Evolutionary conservation across 2,329 filamentous ascomycete genomes (phyloP), one percentile per base, ranked within the genome.

Genomic region (Sclerotinia subarctica): DNA sequence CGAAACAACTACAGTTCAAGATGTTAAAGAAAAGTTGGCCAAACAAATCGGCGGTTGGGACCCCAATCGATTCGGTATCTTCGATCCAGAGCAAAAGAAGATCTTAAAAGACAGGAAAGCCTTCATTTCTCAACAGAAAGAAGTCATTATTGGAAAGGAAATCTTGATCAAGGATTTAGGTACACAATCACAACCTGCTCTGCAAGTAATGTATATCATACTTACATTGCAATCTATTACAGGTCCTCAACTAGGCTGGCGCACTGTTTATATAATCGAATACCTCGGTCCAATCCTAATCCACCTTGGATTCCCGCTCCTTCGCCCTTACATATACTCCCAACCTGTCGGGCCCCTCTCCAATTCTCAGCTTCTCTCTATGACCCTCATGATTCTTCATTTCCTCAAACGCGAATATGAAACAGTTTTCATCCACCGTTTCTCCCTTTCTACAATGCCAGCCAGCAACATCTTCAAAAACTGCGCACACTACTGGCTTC

Each of bases 331-430:
- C 78, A 82, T 93, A 74, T 93, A 93, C 81, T 83, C 83, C 69
- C 80, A 63, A 76, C 79, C 73, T 70, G 77, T 79, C 75, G 76
- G 82, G 77, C 76, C 84, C 74, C 76, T 95, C 84, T 81, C 85
- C 77, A 78, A 81, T 82, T 83, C 86, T 2, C 95, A 99, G 80
- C 86, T 85, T 74, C 83, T 97, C 64, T 85, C 89, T 63, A 90
- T 93, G 77, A 81, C 82, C 70, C 86, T 97, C 78, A 87, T 97
- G 75, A 82, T 88, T 68, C 79, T 90, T 17, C 95, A 99, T 83
- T 99, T 97, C 80, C 73, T 92, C 78, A 99, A 99, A 86, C 93
- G 95, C 77, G 95, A 99, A 82, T 85, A 92, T 72, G 95, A 99
- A 82, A 98, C 95, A 0, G 78, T 97, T 70, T 97, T 95, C 78